Conservation (phyloP, 2,329 filamentous ascomycete genomes). For the Sclerotinia minor region DNA sequence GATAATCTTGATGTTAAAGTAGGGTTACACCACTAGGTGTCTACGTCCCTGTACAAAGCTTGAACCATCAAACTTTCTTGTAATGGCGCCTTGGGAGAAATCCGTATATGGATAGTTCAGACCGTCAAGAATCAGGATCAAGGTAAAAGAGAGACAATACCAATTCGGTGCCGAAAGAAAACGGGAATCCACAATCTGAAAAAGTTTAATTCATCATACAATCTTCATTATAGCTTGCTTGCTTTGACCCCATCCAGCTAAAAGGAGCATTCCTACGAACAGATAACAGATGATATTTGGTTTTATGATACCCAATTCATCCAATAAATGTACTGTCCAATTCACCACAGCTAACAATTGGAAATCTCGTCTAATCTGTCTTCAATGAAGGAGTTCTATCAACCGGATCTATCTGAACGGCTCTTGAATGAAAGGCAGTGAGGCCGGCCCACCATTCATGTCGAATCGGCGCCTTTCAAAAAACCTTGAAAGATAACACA, state of each 20-base stretch:
- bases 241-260: slow-evolving; percentile 11
- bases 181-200: neutral
- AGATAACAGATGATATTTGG: slow-evolving; percentile 1
- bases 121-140: slow-evolving; percentile 4
- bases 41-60: slow-evolving; percentile 8
- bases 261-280: neutral
- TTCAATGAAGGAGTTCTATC: slow-evolving; percentile 3
- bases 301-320: neutral
- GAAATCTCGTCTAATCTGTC: slow-evolving; percentile 5
- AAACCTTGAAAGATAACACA: neutral
- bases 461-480: neutral
- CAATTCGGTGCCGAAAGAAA: neutral
- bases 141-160: neutral
- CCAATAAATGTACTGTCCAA: neutral
- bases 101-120: neutral
- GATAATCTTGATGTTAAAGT: neutral
- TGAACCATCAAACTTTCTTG: neutral
- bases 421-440: neutral
- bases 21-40: neutral
- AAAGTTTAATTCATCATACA: neutral
- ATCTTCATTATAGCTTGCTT: neutral
- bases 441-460: neutral
- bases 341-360: neutral
- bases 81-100: slow-evolving; percentile 1
- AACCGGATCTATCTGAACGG: neutral